Base-by-base conservation (phyloP, 495 filamentous ascomycete genomes). In the Penicillium malachiteum region DNA sequence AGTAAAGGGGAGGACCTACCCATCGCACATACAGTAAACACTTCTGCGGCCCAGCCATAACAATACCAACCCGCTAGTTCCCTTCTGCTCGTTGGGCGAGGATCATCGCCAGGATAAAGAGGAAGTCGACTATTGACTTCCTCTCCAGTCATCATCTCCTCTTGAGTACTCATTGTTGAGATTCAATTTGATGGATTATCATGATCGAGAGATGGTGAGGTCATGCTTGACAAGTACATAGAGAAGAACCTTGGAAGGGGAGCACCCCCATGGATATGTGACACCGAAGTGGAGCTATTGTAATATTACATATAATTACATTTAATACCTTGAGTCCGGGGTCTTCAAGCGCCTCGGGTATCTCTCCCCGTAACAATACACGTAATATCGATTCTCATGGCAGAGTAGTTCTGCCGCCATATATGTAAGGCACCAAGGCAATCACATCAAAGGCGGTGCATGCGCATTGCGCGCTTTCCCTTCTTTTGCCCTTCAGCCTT, bases 21-120 rank as follows among this genome's bases (percentile, higher is more conserved):
- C 68, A 88, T 80, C 10, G 84, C 85, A 69, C 94, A 98, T 38
- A 98, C 89, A 11, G 96, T 90, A 66, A 96, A 98, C 40, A 96
- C 92, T 71, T 98, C 94, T n/a, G 93, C 91, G 16, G 94, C 94
- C 81, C 92, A 98, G 43, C 87, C 90, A 78, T 98, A 97, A 57
- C 88, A 88, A 71, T 96, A 97, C 90, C 93, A 98, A 51, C 94
- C 94, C 10, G 82, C 81, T 33, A 97, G 82, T 77, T 98, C 94
- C 68, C 89, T 92, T 57, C 73, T 77, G 66, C 90, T 96, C 8
- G 94, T 98, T 35, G 85, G 79, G 13, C 94, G 84, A 32, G 87
- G 90, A 71, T 98, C 94, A 71, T 97, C 91, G 35, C 87, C 91
- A 8, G 79, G 78, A 68, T 92, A 97, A 39, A 74, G 71, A 30